Base-by-base conservation (phyloP, 164 flowering plant genomes). In the Euptelea pleiosperma region DNA sequence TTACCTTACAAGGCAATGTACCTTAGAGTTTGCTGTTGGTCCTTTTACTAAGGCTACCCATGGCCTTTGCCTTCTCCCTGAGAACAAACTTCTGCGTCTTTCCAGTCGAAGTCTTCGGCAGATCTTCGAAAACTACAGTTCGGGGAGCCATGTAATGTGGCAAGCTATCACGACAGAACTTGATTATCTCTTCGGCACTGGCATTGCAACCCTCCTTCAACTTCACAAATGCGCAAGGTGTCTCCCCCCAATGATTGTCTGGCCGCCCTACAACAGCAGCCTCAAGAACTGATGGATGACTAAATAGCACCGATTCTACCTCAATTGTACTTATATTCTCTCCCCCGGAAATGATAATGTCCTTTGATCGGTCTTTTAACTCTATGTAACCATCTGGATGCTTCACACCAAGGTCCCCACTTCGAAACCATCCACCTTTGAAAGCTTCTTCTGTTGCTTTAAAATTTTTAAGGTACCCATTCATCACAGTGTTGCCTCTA, bases 251-350 rank as follows among this genome's bases (percentile, higher is more conserved):
- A n/a, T 55, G 49, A 35, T 73, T 66, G 48, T 74, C 78, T 11
- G 72, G 67, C 26, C 59, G 56, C 0, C 77, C 89, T n/a, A 87
- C 91, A 9, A 87, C 91, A 0, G 95, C 95, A 8, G 81, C 89
- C 57, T 81, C 85, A 24, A 64, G 35, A 3, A 83, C 70, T 37
- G 65, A 53, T 1, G 87, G 87, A 61, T 88, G 84, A 44, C 67
- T 75, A 36, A 66, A 55, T 36, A 88, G 6, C 12, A 75, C 86
- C 0, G 71, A 52, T 55, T 88, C 96, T 12, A 88, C 76, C 52
- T 88, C 91, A 12, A 88, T 45, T 21, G 82, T 65, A 69, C 91
- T 82, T 2, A 87, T 67, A 30, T 52, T 70, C 59, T 73, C 80
- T 10, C 73, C 82, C 21, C 73, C 73, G 5, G 65, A 61, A 3